Base-by-base conservation (phyloP, 495 filamentous ascomycete species). In the Mytilinidion resinicola region DNA sequence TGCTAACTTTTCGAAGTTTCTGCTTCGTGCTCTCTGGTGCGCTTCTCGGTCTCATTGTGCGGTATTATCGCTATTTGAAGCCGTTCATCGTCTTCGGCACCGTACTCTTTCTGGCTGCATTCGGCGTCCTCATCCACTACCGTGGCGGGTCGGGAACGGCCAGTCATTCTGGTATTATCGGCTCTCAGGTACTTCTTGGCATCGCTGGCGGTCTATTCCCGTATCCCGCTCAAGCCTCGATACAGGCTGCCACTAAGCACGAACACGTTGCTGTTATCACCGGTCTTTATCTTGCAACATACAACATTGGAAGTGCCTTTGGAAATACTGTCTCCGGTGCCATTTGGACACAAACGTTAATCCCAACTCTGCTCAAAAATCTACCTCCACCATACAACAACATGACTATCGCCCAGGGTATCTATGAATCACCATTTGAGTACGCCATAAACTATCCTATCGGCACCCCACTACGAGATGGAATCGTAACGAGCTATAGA, bases 141-240 rank as follows among this genome's bases (percentile, higher is more conserved):
- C 79, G 81, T 35, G 78, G 79, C 47, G 74, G 76, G 21, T 38
- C 68, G 11, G 64, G 61, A 9, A 42, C 51, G 0, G 69, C 72
- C 7, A 71, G 68, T 34, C 73, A 80, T 47, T 71, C 73, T 0
- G 80, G 80, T 48, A 72, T 83, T 37, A 76, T 83, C 58, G 78
- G 75, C 12, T 78, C 75, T 3, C 78, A 84, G 56, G 65, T 82
- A 34, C 63, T 84, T 10, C 69, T 82, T 12, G 81, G 81, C 56
- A 69, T 82, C 53, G 80, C 78, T 1, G 79, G 79, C 14, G 80
- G 80, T 34, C 67, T 82, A 57, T 73, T 78, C 64, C 69, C 78
- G 2, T 79, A 77, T 56, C 70, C 74, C 6, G 70, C 74, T 0
- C 74, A 79, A 60, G 76, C 75, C 1, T 76, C 43, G 21, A 63